Conservation (phyloP, 2,329 filamentous ascomycete genomes). For the Aaosphaeria pasadenensis region DNA sequence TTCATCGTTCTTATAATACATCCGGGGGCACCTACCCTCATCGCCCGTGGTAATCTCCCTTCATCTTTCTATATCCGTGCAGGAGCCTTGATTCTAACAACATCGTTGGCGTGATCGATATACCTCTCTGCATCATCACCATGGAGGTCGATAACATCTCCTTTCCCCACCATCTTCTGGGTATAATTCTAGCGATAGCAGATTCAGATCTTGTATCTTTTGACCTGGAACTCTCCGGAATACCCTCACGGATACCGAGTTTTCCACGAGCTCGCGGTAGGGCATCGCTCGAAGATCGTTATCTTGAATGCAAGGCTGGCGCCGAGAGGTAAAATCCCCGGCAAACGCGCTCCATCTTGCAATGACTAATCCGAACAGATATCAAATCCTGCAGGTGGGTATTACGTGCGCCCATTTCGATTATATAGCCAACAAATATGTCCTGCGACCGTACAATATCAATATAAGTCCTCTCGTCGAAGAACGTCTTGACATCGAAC, state of each 20-base stretch:
- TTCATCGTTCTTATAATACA: too few relatives aligned
- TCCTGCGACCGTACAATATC: slow-evolving; percentile 63
- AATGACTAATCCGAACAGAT: slow-evolving; percentile 28
- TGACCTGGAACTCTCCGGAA: slow-evolving; percentile 66
- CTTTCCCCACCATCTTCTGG: slow-evolving; percentile 52
- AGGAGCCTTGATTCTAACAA: too few relatives aligned
- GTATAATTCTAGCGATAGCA: slow-evolving; percentile 57
- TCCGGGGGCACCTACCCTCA: too few relatives aligned
- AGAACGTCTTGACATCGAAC: slow-evolving; percentile 55
- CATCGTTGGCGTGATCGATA: too few relatives aligned
- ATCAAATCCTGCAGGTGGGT: slow-evolving; percentile 65
- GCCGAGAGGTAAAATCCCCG: slow-evolving; percentile 44
- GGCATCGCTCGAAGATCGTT: slow-evolving; percentile 57
- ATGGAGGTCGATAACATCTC: slow-evolving; percentile 58
- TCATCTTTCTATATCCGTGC: too few relatives aligned
- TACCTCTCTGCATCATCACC: slow-evolving; percentile 3
- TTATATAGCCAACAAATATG: slow-evolving; percentile 49
- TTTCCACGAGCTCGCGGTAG: slow-evolving; percentile 35
- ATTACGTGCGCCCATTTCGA: slow-evolving; percentile 62
- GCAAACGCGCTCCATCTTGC: too few relatives aligned
- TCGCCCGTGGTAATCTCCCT: too few relatives aligned
- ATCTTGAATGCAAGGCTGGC: slow-evolving; percentile 58
- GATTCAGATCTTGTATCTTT: slow-evolving; percentile 61
- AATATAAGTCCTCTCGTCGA: slow-evolving; percentile 56
- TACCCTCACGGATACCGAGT: slow-evolving; percentile 39